Percentiles rank a stretch among this genome's conserved stretches.
These are phyloP conservation scores for Oryza glumipatula DNA, from an alignment of 176 grass and related monocot genomes.

Conservation along the genomic window DNA sequence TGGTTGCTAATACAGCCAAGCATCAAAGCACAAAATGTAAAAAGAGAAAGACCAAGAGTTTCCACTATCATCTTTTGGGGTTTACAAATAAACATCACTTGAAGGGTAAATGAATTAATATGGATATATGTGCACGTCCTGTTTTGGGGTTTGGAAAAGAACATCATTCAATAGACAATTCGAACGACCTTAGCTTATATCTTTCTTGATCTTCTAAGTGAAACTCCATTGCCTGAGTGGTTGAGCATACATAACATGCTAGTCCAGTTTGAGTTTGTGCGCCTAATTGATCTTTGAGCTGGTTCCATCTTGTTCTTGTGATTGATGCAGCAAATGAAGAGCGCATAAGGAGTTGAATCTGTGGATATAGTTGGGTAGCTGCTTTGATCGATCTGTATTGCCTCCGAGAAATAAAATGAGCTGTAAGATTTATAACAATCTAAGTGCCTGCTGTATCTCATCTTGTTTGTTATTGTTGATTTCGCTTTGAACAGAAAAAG, in stretches of 20 bases:
- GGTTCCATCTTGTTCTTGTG: slow-evolving; percentile 21
- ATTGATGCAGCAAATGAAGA: slow-evolving; percentile 47
- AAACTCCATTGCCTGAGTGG: neutral
- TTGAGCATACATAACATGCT: neutral
- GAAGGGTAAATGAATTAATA: neutral
- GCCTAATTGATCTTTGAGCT: neutral
- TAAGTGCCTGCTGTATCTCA: neutral
- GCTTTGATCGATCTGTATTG: slow-evolving; percentile 22
- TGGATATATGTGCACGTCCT: neutral
- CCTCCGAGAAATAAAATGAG: neutral
- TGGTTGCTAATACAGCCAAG: neutral
- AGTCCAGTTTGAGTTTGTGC: neutral
- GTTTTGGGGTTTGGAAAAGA: neutral
- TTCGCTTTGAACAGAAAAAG: neutral
- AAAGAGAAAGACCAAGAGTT: neutral
- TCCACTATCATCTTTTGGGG: neutral
- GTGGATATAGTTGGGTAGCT: slow-evolving; percentile 1
- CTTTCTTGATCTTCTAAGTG: slow-evolving; percentile 2
- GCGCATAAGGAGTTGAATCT: slow-evolving; percentile 32
- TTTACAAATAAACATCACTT: slow-evolving; percentile 1
- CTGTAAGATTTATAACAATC: neutral
- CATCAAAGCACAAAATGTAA: neutral
- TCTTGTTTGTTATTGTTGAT: neutral
- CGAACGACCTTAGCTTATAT: neutral
- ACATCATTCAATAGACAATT: neutral